Percentiles rank a stretch among this genome's conserved stretches.
Conservation (phyloP, 2,329 filamentous ascomycete genomes). For the Zymoseptoria brevis region DNA sequence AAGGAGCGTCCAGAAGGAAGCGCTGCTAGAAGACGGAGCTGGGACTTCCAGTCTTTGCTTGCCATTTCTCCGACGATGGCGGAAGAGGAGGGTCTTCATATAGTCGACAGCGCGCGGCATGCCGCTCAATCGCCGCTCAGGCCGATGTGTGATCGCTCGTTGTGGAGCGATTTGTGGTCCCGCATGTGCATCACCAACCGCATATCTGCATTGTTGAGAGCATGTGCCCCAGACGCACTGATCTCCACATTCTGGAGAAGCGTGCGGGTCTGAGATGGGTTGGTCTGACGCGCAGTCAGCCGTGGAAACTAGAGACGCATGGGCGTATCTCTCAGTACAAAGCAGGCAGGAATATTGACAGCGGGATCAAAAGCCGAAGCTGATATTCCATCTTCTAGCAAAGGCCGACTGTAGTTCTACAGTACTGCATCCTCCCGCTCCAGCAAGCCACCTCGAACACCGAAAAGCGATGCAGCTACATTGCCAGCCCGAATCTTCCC, state of each 20-base stretch:
- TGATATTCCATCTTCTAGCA: no score
- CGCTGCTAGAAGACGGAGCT: neutral
- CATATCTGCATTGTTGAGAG: neutral
- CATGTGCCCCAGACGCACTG: neutral
- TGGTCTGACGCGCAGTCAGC: neutral
- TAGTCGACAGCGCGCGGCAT: conserved; percentile 1
- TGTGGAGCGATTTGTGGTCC: neutral
- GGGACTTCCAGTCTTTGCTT: neutral
- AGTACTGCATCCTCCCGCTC: no score
- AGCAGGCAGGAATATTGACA: no score
- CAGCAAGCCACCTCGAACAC: neutral
- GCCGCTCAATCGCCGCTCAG: conserved; percentile 2
- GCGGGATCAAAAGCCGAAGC: no score
- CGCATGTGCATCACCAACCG: neutral
- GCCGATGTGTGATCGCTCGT: neutral
- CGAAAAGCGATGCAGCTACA: neutral
- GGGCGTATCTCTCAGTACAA: neutral
- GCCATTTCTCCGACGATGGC: neutral
- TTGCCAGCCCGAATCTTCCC: neutral
- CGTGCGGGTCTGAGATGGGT: neutral
- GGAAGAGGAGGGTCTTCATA: conserved; percentile 4
- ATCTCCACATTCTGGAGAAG: neutral
- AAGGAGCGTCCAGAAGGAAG: neutral
- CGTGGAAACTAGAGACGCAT: neutral
- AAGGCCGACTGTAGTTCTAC: no score